Base-by-base conservation (phyloP, 805 yeast genomes). In the Pichia californica region DNA sequence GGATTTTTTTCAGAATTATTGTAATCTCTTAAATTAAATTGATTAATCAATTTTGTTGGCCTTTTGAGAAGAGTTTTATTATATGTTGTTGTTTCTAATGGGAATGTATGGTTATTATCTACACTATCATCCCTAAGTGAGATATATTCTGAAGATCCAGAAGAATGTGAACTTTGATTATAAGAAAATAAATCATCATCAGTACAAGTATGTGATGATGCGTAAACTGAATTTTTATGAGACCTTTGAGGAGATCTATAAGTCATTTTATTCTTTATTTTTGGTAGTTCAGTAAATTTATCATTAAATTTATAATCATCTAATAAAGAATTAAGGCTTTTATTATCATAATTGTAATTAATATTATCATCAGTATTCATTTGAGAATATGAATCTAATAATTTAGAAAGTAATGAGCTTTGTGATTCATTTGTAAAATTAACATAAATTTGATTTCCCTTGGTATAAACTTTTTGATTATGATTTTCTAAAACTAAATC, bases 11-110 rank as follows among this genome's bases (percentile, higher is more conserved):
- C 40, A 20, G 31, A 25, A 7, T 40, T 27, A 8, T 37, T 30
- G 42, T 59, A 59, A 27, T 53, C 52, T 37, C 61, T 46, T 18
- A 52, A 41, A 20, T 48, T 46, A 18, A 47, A 42, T 36, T 61
- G 63, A 21, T 50, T 47, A 8, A 57, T 30, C 1, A 40, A 27
- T 40, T 53, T n/a, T n/a, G n/a, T n/a, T n/a, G 64, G 61, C 16
- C 54, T 37, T 13, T 50, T 40, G 13, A 60, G 58, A 9, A 55
- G 31, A 27, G 29, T 16, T n/a, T 29, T 26, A 32, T 43, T 38
- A 20, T 31, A 46, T 7, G 26, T 36, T 5, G 13, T 25, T 11
- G 44, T 43, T 14, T 18, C 20, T 18, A 48, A n/a, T n/a, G n/a
- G n/a, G n/a, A n/a, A n/a, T n/a, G n/a, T n/a, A n/a, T n/a, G n/a